A percentile compares a stretch with the other conserved stretches of the same genome.
Evolutionary conservation across 768 basidiomycete species (phyloP).

Genomic region (Favolaschia claudopus): DNA sequence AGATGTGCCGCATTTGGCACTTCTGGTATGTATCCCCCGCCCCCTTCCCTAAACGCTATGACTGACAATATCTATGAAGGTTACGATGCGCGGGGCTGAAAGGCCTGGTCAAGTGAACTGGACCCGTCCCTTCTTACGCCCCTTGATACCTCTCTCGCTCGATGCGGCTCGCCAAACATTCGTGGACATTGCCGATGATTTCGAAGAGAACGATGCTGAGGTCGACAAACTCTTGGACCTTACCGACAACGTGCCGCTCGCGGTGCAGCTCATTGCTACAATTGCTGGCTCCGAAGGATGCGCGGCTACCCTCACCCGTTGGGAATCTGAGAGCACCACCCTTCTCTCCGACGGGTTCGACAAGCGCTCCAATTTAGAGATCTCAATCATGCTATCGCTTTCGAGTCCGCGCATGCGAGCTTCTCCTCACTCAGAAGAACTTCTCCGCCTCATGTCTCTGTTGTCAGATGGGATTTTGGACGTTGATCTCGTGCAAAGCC

Average conservation of each 20-base stretch:
- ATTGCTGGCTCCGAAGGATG: background rate
- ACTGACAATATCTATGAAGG: no score
- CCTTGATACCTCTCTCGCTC: background rate
- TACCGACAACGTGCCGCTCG: slow-evolving; percentile 3
- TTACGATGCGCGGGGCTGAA: slow-evolving; percentile 9
- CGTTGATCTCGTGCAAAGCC: background rate
- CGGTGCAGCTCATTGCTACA: background rate
- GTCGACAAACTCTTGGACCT: slow-evolving; percentile 3
- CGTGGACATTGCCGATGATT: slow-evolving; percentile 1
- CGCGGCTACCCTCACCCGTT: background rate
- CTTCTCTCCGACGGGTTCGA: background rate
- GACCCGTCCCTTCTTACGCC: slow-evolving; percentile 1
- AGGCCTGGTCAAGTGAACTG: background rate
- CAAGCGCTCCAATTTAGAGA: slow-evolving; percentile 5
- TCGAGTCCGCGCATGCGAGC: slow-evolving; percentile 10
- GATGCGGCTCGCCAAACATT: slow-evolving; percentile 4
- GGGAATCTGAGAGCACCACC: background rate
- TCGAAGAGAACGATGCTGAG: background rate
- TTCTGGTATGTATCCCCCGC: background rate
- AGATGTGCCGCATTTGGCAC: slow-evolving; percentile 1
- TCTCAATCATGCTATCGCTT: slow-evolving; percentile 5
- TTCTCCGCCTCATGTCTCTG: slow-evolving; percentile 8
- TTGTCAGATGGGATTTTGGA: slow-evolving; percentile 2
- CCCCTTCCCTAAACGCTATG: no score
- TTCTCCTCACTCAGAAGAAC: slow-evolving; percentile 1